Percentiles rank a stretch among this genome's conserved stretches.
phyloP scores from a whole-genome alignment of 2,329 filamentous ascomycete species.

The Xylariaceae sp. region DNA sequence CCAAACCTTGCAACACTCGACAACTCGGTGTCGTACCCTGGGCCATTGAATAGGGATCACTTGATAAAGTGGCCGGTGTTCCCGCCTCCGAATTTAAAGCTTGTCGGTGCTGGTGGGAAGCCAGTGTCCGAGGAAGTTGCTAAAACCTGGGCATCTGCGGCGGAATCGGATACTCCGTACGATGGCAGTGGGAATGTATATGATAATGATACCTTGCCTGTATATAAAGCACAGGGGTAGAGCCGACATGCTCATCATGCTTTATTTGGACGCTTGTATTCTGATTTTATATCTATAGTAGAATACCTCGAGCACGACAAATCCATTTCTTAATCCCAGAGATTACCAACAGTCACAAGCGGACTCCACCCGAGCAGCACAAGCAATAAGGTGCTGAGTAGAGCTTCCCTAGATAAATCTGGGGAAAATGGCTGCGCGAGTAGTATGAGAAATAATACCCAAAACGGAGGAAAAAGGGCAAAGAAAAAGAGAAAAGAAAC shows the following conservation, averaged over 20 bases:
- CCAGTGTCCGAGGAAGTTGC: constrained; percentile 36
- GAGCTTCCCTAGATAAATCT: no score
- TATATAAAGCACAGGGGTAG: constrained; percentile 36
- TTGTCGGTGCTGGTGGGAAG: constrained; percentile 42
- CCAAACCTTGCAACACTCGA: constrained; percentile 35
- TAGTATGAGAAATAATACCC: no score
- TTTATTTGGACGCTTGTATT: no score
- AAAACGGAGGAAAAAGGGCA: no score
- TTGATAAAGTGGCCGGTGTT: constrained; percentile 31
- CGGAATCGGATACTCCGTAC: constrained; percentile 39
- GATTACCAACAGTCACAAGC: no score
- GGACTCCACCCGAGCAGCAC: no score
- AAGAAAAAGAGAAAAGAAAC: no score
- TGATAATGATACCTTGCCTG: constrained; percentile 40
- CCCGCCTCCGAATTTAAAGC: constrained; percentile 41
- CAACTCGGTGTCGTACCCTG: constrained; percentile 42
- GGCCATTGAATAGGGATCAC: constrained; percentile 37
- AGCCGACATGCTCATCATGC: constrained; percentile 17
- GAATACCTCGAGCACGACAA: no score
- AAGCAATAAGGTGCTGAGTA: no score
- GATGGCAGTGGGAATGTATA: constrained; percentile 43
- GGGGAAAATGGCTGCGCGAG: no score
- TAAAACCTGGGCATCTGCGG: constrained; percentile 31
- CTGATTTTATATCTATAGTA: no score
- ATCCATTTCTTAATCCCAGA: no score